These are phyloP conservation scores for Fusarium sp. DNA, from an alignment of 2,329 filamentous ascomycete species.

Conservation along the genomic window DNA sequence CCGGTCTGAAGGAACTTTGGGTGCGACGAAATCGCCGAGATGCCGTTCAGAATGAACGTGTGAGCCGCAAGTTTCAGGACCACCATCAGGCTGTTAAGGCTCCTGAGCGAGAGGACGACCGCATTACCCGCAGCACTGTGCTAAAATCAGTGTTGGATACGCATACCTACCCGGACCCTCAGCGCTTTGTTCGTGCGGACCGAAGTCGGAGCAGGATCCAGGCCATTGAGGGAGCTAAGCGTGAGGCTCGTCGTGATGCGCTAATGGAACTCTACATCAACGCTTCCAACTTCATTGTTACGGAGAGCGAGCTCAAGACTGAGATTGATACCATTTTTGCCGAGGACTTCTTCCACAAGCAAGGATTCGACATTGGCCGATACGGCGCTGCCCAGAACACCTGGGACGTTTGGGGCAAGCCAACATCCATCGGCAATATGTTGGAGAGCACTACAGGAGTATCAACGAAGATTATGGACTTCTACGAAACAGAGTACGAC, in stretches of 20 bases:
- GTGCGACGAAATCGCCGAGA: constrained; percentile 68
- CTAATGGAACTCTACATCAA: constrained; percentile 92
- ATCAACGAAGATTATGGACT: constrained; percentile 55
- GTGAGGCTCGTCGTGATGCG: constrained; percentile 73
- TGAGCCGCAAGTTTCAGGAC: constrained; percentile 61
- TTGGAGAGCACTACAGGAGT: constrained; percentile 54
- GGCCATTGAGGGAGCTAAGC: constrained; percentile 60
- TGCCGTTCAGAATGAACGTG: constrained; percentile 52
- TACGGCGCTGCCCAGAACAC: constrained; percentile 61
- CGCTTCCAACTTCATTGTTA: constrained; percentile 87
- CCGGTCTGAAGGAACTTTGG: constrained; percentile 79
- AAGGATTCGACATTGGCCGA: constrained; percentile 50
- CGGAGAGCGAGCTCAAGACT: constrained; percentile 79
- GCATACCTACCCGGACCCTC: constrained; percentile 70
- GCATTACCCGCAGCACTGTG: constrained; percentile 78
- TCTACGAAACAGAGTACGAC: constrained; percentile 56
- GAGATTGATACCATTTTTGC: constrained; percentile 83
- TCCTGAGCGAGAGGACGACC: constrained; percentile 80
- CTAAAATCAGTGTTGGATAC: constrained; percentile 63
- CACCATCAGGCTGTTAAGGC: constrained; percentile 67
- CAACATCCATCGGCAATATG: constrained; percentile 61
- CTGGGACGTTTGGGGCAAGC: constrained; percentile 65
- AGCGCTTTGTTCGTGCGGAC: constrained; percentile 68
- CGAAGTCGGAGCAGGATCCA: constrained; percentile 60
- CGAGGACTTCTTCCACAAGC: constrained; percentile 66